Conservation (phyloP, 2,329 filamentous ascomycete species). For the Nectriaceae sp. region DNA sequence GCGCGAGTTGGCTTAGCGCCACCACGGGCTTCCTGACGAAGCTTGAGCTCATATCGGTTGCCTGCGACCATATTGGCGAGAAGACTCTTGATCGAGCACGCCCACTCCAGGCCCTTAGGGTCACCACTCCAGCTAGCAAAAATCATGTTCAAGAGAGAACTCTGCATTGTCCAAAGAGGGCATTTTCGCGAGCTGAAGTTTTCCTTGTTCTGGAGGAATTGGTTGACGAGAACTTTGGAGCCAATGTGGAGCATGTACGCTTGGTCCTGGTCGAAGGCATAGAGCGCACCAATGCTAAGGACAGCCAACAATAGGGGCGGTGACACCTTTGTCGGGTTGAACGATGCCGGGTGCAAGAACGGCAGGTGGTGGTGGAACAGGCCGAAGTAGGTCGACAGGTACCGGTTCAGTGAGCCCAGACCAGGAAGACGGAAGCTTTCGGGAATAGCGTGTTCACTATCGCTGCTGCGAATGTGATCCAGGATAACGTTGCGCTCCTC, state of each 20-base stretch:
- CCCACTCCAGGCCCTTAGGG: conserved; percentile 96
- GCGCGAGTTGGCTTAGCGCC: conserved; percentile 73
- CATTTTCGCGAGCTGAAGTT: conserved; percentile 98
- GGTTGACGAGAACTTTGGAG: conserved; percentile 94
- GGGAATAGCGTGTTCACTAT: conserved; percentile 79
- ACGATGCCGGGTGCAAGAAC: conserved; percentile 91
- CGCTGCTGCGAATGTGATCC: conserved; percentile 80
- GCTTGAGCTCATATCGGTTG: conserved; percentile 93
- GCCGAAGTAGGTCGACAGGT: conserved; percentile 94
- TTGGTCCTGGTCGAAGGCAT: conserved; percentile 95
- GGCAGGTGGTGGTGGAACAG: conserved; percentile 96
- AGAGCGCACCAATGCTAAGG: conserved; percentile 91
- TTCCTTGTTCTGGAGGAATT: conserved; percentile 97
- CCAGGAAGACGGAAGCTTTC: conserved; percentile 88
- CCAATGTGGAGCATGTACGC: conserved; percentile 97
- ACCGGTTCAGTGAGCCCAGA: conserved; percentile 81
- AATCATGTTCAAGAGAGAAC: conserved; percentile 95
- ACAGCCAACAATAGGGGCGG: conserved; percentile 85
- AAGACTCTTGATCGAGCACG: conserved; percentile 97
- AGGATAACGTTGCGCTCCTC: conserved; percentile 84
- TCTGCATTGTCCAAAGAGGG: conserved; percentile 97
- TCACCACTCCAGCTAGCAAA: conserved; percentile 99
- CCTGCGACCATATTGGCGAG: conserved; percentile 98
- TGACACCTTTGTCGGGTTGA: conserved; percentile 77
- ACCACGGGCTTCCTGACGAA: conserved; percentile 85